Percentiles rank a stretch among this genome's conserved stretches.
These are phyloP conservation scores for Gypsophila paniculata DNA, from an alignment of 179 eudicot species.

Conservation along the genomic window DNA sequence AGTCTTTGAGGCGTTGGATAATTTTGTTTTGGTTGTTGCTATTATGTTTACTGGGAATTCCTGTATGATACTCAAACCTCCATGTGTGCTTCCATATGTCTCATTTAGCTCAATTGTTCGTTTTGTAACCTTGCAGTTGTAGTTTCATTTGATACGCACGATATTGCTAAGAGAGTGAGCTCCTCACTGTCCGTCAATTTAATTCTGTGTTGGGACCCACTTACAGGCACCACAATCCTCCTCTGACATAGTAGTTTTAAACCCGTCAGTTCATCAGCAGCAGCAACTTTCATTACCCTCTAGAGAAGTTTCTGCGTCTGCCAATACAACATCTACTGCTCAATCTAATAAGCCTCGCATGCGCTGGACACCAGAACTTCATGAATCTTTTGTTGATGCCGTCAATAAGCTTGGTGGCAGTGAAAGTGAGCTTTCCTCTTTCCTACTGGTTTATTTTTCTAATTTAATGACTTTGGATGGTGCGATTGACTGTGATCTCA, in stretches of 20 bases:
- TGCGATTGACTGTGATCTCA: neutral
- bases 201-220: constrained; percentile 1
- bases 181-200: neutral
- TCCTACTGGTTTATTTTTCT: neutral
- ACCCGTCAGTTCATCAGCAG: no score
- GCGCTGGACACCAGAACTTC: constrained; percentile 62
- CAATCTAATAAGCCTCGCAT: constrained; percentile 42
- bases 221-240: constrained; percentile 27
- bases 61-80: neutral
- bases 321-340: constrained; percentile 25
- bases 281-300: constrained; percentile 27
- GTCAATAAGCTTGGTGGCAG: constrained; percentile 51
- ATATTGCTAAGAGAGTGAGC: neutral
- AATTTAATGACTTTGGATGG: neutral
- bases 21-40: neutral
- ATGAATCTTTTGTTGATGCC: constrained; percentile 49
- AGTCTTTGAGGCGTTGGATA: neutral
- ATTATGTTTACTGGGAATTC: neutral
- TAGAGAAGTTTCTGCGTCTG: constrained; percentile 22
- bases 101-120: neutral
- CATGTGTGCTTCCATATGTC: neutral
- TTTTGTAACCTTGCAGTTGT: neutral
- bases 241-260: no score
- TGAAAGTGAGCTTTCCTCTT: constrained; percentile 40
- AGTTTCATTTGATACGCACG: neutral